A percentile compares a stretch with the other conserved stretches of the same genome.
Evolutionary conservation across 345 rosid genomes (phyloP).

Genomic region (Isatis tinctoria): DNA sequence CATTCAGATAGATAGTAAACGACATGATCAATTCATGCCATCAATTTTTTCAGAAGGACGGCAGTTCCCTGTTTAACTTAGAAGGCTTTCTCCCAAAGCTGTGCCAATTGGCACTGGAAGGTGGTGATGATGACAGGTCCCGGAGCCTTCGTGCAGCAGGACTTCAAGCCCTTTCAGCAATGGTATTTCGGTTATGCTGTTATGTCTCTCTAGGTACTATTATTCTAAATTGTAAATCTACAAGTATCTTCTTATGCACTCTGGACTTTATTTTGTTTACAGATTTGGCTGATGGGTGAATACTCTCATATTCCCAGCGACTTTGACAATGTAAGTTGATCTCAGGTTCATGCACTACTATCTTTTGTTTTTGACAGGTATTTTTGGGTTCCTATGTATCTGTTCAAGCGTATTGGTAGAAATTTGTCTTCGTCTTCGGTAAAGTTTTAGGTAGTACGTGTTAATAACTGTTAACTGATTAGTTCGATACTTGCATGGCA

Average conservation of each 20-base stretch:
- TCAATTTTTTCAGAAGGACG: conserved; percentile 69
- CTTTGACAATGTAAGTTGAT: conserved; percentile 36
- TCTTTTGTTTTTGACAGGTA: neutral
- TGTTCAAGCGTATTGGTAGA: neutral
- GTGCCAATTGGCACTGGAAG: conserved; percentile 77
- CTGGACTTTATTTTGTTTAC: conserved; percentile 32
- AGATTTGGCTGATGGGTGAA: conserved; percentile 55
- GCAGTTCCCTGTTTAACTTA: conserved; percentile 76
- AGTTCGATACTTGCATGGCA: conserved; percentile 32
- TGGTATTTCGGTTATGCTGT: conserved; percentile 48
- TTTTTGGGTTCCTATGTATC: conserved; percentile 1
- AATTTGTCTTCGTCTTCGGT: neutral
- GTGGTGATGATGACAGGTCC: conserved; percentile 67
- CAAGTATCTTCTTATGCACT: conserved; percentile 25
- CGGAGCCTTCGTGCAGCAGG: conserved; percentile 60
- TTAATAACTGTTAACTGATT: neutral
- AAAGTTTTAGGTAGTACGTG: conserved; percentile 1
- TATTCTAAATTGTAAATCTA: neutral
- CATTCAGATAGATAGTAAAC: conserved; percentile 4
- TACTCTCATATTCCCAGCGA: conserved; percentile 51
- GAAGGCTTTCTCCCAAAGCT: conserved; percentile 90
- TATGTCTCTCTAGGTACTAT: neutral
- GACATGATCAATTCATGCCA: conserved; percentile 4
- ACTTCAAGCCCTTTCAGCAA: conserved; percentile 84
- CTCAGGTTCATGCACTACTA: neutral